Percentiles rank a stretch among this genome's conserved stretches.
phyloP scores from a whole-genome alignment of 805 yeast species.

The Cyberlindnera subsufficiens region DNA sequence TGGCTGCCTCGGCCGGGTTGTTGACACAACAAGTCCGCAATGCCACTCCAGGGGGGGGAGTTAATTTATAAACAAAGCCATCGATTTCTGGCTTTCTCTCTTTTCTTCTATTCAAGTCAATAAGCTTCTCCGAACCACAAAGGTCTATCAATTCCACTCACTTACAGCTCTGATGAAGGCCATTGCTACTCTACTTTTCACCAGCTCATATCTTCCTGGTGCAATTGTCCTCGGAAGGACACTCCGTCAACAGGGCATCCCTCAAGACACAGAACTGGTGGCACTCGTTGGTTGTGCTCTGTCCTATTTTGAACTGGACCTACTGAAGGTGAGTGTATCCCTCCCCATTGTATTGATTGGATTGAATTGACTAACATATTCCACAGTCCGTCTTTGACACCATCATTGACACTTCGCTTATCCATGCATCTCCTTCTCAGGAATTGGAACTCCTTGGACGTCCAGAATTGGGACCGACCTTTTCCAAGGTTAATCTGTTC shows the following conservation, averaged over 20 bases:
- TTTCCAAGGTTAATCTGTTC: conserved; percentile 47
- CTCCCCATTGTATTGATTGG: background rate
- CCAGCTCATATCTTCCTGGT: conserved; percentile 51
- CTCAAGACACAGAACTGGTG: conserved; percentile 12
- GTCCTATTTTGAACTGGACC: conserved; percentile 11
- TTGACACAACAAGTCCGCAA: too few relatives aligned
- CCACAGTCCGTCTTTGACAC: conserved; percentile 15
- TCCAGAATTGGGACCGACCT: conserved; percentile 47
- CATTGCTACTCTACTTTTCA: conserved; percentile 43
- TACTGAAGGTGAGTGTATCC: conserved; percentile 12
- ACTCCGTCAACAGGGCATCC: conserved; percentile 21
- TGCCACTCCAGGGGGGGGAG: too few relatives aligned
- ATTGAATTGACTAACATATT: background rate
- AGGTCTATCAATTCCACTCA: background rate
- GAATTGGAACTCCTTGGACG: conserved; percentile 34
- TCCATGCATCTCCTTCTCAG: conserved; percentile 15
- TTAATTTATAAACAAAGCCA: too few relatives aligned
- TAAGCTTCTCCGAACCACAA: background rate
- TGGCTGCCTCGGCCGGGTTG: too few relatives aligned
- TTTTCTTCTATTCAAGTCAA: background rate
- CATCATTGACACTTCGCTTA: conserved; percentile 23
- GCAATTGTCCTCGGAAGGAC: conserved; percentile 44
- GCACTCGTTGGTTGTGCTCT: conserved; percentile 18
- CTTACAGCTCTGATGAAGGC: conserved; percentile 24
- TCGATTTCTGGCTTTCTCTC: background rate